These are phyloP conservation scores for Poa annua DNA, from an alignment of 176 grass and related monocot species.

Conservation along the genomic window DNA sequence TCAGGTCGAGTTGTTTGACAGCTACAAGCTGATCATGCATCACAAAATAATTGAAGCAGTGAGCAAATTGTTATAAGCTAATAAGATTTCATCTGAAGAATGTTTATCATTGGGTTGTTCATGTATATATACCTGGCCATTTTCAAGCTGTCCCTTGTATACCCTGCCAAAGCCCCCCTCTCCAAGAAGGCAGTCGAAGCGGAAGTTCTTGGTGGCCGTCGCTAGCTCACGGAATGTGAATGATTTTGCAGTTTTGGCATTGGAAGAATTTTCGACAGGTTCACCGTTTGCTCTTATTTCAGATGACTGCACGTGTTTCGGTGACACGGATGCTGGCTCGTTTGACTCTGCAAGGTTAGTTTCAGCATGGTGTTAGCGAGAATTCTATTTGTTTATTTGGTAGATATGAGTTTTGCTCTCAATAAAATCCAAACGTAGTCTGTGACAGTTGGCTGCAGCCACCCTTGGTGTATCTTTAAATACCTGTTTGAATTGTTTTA, in stretches of 20 bases:
- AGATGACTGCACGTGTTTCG: conserved; percentile 44
- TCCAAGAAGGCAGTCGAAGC: conserved; percentile 62
- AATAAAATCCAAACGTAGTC: conserved; percentile 1
- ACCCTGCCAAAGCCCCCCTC: conserved; percentile 96
- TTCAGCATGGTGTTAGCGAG: conserved; percentile 30
- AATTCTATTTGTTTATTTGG: conserved; percentile 6
- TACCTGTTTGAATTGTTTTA: conserved; percentile 41
- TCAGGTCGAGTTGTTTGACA: conserved; percentile 87
- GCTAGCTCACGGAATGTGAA: conserved; percentile 88
- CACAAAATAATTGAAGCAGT: conserved; percentile 3
- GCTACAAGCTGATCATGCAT: conserved; percentile 66
- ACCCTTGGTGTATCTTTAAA: conserved; percentile 5
- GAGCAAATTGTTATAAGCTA: not conserved
- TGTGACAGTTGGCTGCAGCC: not conserved
- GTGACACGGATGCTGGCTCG: conserved; percentile 1
- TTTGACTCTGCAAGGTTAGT: conserved; percentile 43
- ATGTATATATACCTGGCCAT: conserved; percentile 64
- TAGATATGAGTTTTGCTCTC: conserved; percentile 7
- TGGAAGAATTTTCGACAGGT: conserved; percentile 42
- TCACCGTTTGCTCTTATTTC: conserved; percentile 40
- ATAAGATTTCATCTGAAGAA: not conserved
- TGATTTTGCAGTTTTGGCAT: conserved; percentile 51
- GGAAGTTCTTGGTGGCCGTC: conserved; percentile 71
- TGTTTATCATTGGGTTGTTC: not conserved
- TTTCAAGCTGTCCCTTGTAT: conserved; percentile 74